phyloP scores from a whole-genome alignment of 352 stramenopile species.

The Aphanomyces cochlioides region DNA sequence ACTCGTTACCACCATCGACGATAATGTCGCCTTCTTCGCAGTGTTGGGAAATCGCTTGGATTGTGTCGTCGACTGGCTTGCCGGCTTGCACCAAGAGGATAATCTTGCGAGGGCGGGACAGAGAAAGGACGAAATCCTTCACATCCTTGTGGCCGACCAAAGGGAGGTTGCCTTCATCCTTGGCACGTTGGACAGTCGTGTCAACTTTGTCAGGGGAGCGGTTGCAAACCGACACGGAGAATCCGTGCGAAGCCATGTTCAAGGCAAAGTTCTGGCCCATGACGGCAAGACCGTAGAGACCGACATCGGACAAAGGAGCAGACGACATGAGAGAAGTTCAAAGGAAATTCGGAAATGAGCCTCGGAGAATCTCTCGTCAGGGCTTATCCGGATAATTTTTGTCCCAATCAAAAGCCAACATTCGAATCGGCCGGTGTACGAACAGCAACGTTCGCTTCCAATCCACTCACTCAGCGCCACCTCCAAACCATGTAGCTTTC shows the following conservation, averaged over 20 bases:
- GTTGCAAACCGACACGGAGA: conserved; percentile 96
- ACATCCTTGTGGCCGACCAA: conserved; percentile 91
- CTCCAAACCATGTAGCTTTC: too few species aligned
- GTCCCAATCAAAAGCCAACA: background rate
- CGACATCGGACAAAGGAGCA: conserved; percentile 64
- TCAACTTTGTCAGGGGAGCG: conserved; percentile 95
- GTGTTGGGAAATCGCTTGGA: conserved; percentile 78
- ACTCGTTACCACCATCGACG: conserved; percentile 99
- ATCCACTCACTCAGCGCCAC: too few species aligned
- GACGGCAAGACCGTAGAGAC: conserved; percentile 89
- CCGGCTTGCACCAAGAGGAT: conserved; percentile 98
- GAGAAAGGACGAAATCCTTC: conserved; percentile 88
- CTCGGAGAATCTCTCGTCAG: background rate
- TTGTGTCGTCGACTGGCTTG: conserved; percentile 93
- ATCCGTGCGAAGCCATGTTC: conserved; percentile 98
- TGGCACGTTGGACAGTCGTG: conserved; percentile 92
- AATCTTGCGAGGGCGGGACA: conserved; percentile 95
- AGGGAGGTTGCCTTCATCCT: conserved; percentile 93
- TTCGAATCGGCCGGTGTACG: too few species aligned
- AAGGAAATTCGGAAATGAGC: conserved; percentile 28
- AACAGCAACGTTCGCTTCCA: too few species aligned
- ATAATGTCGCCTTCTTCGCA: conserved; percentile 96
- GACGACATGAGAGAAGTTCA: conserved; percentile 40
- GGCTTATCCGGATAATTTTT: conserved; percentile 10
- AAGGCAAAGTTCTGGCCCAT: conserved; percentile 99